Evolutionary conservation across 179 eudicot genomes (phyloP), one percentile per base, ranked within the genome.

Genomic region (Patellifolia procumbens): DNA sequence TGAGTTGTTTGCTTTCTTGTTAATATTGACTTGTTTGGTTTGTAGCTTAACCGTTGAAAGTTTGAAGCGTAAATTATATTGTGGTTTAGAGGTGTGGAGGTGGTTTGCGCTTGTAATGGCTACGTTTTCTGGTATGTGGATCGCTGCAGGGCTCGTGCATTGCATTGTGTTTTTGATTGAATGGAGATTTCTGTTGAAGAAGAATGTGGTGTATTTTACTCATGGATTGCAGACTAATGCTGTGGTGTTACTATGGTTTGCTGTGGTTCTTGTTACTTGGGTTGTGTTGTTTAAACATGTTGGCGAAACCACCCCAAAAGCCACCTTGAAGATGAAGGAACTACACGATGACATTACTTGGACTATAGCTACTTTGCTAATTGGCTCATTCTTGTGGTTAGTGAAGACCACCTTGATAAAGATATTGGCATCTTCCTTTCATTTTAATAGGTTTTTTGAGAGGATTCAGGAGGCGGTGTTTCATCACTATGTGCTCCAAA

Each of bases 381-480:
- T 86, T 29, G 83, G 86, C 11, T 73, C 87, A 1, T 72, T 79
- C 35, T 42, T 86, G 32, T 86, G 87, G 88, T 66, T 86, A 29
- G 22, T 81, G 22, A 86, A 86, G 80, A 86, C 88, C 22, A 63
- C 81, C 1, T 61, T 86, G 62, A 70, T 86, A 15, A 86, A 83
- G 82, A 70, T 83, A 22, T 61, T 86, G 58, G 88, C 86, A 22
- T 79, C 87, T 4, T 81, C 86, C 0, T 86, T 83, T 79, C 88
- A 86, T 39, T 72, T 83, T 55, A 81, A 79, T 68, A 67, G 85
- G 59, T 83, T 83, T 76, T 86, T 83, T 16, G 85, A 83, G 34
- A 74, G 88, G 76, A 86, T 86, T 62, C 87, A 86, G 26, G 85
- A 83, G 79, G 63, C 88, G 0, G 63, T 83, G 16, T 86, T 86